phyloP scores from a whole-genome alignment of 352 stramenopile species.

The Phytophthora lateralis region DNA sequence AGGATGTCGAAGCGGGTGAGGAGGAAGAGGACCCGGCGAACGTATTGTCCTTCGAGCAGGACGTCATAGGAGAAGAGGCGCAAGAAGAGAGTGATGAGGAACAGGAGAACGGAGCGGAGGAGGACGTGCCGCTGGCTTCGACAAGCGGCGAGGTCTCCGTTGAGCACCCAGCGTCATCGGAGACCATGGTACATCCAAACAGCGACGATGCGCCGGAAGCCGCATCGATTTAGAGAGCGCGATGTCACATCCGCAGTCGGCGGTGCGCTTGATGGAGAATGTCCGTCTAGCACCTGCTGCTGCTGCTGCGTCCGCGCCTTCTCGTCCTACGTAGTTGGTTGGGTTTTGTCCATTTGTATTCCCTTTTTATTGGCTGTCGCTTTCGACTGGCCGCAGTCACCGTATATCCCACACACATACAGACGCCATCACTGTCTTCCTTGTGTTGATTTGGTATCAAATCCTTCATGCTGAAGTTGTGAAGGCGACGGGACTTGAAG shows the following conservation, averaged over 20 bases:
- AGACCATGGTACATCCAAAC: slow-evolving; percentile 24
- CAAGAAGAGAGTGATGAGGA: slow-evolving; percentile 27
- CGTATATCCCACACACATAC: slow-evolving; percentile 30
- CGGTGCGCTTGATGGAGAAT: slow-evolving; percentile 7
- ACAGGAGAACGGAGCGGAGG: slow-evolving; percentile 19
- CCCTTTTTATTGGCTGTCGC: slow-evolving; percentile 39
- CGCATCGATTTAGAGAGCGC: slow-evolving; percentile 31
- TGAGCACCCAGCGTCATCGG: slow-evolving; percentile 13
- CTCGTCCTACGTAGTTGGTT: slow-evolving; percentile 22
- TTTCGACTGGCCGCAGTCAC: slow-evolving; percentile 25
- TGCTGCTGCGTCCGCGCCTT: slow-evolving; percentile 11
- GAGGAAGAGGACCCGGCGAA: slow-evolving; percentile 37
- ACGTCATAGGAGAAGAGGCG: slow-evolving; percentile 18
- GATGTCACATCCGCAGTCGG: slow-evolving; percentile 14
- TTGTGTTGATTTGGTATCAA: slow-evolving; percentile 10
- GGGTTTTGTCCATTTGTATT: slow-evolving; percentile 47
- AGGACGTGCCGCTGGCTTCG: neutral
- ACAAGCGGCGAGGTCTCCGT: slow-evolving; percentile 20
- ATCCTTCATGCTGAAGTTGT: no score
- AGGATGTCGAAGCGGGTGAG: slow-evolving; percentile 36
- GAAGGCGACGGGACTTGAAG: no score
- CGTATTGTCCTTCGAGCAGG: slow-evolving; percentile 23
- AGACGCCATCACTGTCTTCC: slow-evolving; percentile 28
- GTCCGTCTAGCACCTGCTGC: neutral
- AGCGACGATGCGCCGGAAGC: slow-evolving; percentile 25